Percentiles rank a stretch among this genome's conserved stretches.
phyloP scores from a whole-genome alignment of 2,329 filamentous ascomycete species.

The Talaromyces sp. region DNA sequence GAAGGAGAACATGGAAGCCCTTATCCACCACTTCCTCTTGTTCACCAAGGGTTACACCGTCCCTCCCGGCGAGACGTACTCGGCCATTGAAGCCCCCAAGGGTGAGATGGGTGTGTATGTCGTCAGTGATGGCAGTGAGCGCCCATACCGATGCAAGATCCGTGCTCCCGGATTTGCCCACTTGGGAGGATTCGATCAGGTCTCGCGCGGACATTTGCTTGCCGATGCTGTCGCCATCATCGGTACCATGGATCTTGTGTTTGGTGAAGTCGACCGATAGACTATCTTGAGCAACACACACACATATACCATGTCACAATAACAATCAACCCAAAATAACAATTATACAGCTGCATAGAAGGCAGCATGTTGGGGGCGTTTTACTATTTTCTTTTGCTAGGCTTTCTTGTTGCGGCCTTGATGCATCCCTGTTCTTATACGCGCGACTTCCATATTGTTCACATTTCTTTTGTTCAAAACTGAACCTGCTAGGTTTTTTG shows the following conservation, averaged over 20 bases:
- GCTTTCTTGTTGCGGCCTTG: constrained; percentile 13
- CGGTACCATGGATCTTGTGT: constrained; percentile 79
- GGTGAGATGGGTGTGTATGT: constrained; percentile 98
- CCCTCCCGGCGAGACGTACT: constrained; percentile 96
- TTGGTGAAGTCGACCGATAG: constrained; percentile 62
- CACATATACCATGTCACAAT: constrained; percentile 7
- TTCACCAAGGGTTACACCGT: constrained; percentile 99
- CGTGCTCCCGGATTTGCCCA: constrained; percentile 95
- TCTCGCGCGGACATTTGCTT: constrained; percentile 84
- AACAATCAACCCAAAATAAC: constrained; percentile 3
- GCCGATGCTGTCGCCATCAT: constrained; percentile 97
- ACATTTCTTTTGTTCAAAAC: constrained; percentile 13
- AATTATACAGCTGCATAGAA: constrained; percentile 1
- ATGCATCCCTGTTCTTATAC: constrained; percentile 19
- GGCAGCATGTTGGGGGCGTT: constrained; percentile 28
- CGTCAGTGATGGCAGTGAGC: constrained; percentile 91
- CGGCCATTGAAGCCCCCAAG: constrained; percentile 98
- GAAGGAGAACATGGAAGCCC: constrained; percentile 99
- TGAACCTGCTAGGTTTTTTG: constrained; percentile 5
- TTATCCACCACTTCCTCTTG: constrained; percentile 98
- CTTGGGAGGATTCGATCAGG: constrained; percentile 86
- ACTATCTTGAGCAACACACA: constrained; percentile 2
- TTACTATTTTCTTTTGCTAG: constrained; percentile 18
- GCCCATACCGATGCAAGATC: constrained; percentile 96
- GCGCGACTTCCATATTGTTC: constrained; percentile 9